These are phyloP conservation scores for Colletotrichum lentis DNA, from an alignment of 2,329 filamentous ascomycete genomes.

Conservation along the genomic window DNA sequence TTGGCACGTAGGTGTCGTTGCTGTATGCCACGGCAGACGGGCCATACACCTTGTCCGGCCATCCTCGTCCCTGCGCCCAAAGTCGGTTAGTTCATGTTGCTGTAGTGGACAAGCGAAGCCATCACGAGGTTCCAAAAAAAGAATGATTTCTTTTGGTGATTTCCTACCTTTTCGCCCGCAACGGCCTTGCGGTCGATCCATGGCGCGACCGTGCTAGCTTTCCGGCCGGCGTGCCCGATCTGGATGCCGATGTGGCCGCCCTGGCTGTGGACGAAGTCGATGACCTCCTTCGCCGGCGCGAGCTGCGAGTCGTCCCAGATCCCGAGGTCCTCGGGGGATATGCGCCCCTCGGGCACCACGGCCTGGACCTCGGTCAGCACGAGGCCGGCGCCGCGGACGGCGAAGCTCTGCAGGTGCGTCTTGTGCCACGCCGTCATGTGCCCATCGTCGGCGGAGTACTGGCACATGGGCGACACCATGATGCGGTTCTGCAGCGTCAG, in stretches of 20 bases:
- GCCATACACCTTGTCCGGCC: conserved; percentile 52
- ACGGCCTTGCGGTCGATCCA: conserved; percentile 63
- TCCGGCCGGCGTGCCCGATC: conserved; percentile 73
- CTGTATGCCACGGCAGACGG: conserved; percentile 42
- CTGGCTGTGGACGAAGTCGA: conserved; percentile 74
- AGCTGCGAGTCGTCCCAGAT: conserved; percentile 78
- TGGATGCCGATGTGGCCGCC: conserved; percentile 73
- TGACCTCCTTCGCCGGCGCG: conserved; percentile 63
- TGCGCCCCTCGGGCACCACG: conserved; percentile 72
- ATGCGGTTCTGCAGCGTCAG: conserved; percentile 57
- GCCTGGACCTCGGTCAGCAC: conserved; percentile 74
- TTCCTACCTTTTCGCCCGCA: conserved; percentile 55
- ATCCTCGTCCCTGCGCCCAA: conserved; percentile 44
- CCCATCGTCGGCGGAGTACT: conserved; percentile 54
- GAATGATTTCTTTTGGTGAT: no score
- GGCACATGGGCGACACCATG: conserved; percentile 59
- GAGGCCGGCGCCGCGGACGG: conserved; percentile 62
- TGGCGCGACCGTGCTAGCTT: conserved; percentile 60
- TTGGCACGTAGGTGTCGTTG: conserved; percentile 43
- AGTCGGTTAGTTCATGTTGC: not conserved
- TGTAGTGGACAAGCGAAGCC: not conserved
- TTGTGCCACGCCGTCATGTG: conserved; percentile 55
- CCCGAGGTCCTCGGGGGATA: conserved; percentile 73
- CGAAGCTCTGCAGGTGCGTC: conserved; percentile 51
- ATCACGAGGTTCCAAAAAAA: not conserved